Base-by-base conservation (phyloP, 2,329 filamentous ascomycete genomes). In the Diaporthe sp. region DNA sequence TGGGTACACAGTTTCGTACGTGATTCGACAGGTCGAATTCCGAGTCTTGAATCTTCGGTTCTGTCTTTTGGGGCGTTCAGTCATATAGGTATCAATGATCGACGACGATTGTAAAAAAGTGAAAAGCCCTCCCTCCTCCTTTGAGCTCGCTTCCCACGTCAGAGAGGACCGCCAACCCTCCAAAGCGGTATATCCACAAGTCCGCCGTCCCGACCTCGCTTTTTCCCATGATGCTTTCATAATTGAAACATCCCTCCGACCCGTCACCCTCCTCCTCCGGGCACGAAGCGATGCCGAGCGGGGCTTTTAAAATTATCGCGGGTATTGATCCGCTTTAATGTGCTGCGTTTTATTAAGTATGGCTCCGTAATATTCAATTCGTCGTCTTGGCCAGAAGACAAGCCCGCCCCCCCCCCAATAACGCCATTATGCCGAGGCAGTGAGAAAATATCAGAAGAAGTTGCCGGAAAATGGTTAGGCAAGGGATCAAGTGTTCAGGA, bases 401-500 rank as follows among this genome's bases (percentile, higher is more conserved):
- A 10, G 9, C 22, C 44, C 44, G 10, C 35, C 35, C 35, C 5
- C 56, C 56, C 56, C 13, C 27, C 61, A 12, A 6, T 8, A 66
- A 68, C 63, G 63, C 63, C 63, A 8, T 53, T n/a, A 12, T 68
- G n/a, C 47, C 30, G 63, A 50, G 2, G 12, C 30, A 32, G 27
- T 12, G 13, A 25, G n/a, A 35, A 66, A 51, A 51, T n/a, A n/a
- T 35, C 44, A 42, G 27, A 42, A 27, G 35, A 42, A 1, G 5
- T 17, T 8, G 22, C 17, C 58, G 2, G 3, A 51, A 50, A 35
- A 17, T 7, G 30, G 32, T 5, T 30, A 66, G 22, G 30, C n/a
- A 17, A 63, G 19, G 39, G 39, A 25, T 68, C 63, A 53, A 15
- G 53, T 27, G 17, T 53, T 71, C 51, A 79, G 55, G 37, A 85